Percentiles rank a stretch among this genome's conserved stretches.
phyloP scores from a whole-genome alignment of 441 rosid genomes.

The Adansonia madagascariensis region DNA sequence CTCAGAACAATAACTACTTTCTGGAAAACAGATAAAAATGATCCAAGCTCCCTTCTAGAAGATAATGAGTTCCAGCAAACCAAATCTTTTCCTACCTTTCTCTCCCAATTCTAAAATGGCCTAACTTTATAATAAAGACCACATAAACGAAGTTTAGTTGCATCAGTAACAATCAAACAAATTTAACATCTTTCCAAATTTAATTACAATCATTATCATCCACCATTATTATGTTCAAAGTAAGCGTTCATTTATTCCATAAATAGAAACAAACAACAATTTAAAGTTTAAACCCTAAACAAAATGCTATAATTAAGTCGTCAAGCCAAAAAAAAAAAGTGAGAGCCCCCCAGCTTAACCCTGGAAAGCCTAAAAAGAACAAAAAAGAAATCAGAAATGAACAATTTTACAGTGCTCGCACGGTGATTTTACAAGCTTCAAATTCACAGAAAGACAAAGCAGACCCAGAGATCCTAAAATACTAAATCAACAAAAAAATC shows the following conservation, averaged over 20 bases:
- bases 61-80: not conserved
- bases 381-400: not conserved
- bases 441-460: slow-evolving; percentile 17
- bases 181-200: slow-evolving; percentile 3
- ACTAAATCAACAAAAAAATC: slow-evolving; percentile 16
- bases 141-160: not conserved
- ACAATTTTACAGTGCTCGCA: slow-evolving; percentile 24
- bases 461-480: slow-evolving; percentile 32
- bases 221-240: not conserved
- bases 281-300: not conserved
- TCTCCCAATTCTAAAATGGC: slow-evolving; percentile 1
- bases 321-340: not conserved
- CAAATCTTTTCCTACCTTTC: not conserved
- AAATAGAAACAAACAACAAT: slow-evolving; percentile 4
- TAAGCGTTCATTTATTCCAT: not conserved
- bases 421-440: slow-evolving; percentile 30
- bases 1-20: not conserved
- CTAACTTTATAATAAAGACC: not conserved
- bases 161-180: not conserved
- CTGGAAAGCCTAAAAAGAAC: not conserved
- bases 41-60: not conserved
- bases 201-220: not conserved
- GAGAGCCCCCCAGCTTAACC: not conserved
- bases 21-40: not conserved
- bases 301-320: not conserved